Conservation (phyloP, 1,284 basidiomycete species). For the Apiotrichum domesticum region DNA sequence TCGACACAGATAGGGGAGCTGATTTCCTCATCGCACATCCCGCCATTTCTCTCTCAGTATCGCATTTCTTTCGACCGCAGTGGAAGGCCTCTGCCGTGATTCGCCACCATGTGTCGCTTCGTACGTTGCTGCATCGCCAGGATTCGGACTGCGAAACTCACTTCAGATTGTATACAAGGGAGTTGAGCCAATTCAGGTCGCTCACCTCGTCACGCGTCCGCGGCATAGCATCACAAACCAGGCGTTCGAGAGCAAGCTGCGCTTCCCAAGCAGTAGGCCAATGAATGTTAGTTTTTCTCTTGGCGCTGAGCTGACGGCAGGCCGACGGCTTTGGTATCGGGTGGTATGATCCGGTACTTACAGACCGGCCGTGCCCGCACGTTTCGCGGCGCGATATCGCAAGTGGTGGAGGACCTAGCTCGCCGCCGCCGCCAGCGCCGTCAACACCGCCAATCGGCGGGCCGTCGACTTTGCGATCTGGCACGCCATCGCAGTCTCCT, state of each 20-base stretch:
- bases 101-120: constrained; percentile 66
- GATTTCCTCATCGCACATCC: too few relatives aligned
- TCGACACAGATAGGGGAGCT: too few relatives aligned
- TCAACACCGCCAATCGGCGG: background rate
- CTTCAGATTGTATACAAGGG: constrained; percentile 69
- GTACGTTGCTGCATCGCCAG: constrained; percentile 42
- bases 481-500: constrained; percentile 5
- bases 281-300: constrained; percentile 56
- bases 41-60: too few relatives aligned
- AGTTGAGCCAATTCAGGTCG: constrained; percentile 76
- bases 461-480: constrained; percentile 12
- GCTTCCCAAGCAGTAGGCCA: constrained; percentile 70
- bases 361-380: background rate
- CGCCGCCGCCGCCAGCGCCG: background rate
- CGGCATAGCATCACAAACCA: constrained; percentile 95
- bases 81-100: too few relatives aligned
- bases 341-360: constrained; percentile 50
- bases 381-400: background rate
- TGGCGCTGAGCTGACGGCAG: constrained; percentile 10
- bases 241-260: constrained; percentile 81
- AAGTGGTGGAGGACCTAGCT: background rate
- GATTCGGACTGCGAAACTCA: background rate
- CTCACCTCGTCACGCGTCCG: constrained; percentile 82
- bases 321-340: constrained; percentile 97
- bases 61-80: too few relatives aligned